Conservation (phyloP, 2,329 filamentous ascomycete genomes). For the Venturiaceae sp. region DNA sequence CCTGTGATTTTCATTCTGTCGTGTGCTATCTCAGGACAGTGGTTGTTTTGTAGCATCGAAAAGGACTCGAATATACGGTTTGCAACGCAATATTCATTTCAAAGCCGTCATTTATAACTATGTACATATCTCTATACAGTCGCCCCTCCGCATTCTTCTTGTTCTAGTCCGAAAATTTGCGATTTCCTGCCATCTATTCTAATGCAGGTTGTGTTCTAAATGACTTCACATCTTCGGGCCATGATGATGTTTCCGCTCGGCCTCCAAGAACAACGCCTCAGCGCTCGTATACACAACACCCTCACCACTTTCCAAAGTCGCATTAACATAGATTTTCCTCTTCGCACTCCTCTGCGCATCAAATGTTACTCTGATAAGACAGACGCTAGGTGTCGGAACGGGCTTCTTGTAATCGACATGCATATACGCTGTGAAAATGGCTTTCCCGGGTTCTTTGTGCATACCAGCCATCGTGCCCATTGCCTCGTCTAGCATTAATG, state of each 20-base stretch:
- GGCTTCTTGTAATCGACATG: not conserved
- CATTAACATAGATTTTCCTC: not conserved
- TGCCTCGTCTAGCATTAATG: not conserved
- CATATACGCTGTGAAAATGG: slow-evolving; percentile 2
- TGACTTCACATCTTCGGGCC: not conserved
- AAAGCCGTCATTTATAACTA: no score
- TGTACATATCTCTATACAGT: no score
- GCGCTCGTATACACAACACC: not conserved
- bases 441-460: not conserved
- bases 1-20: no score
- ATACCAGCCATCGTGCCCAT: not conserved
- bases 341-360: not conserved
- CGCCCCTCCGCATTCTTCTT: no score
- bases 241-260: not conserved
- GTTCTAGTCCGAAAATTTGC: no score
- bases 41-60: no score
- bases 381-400: not conserved
- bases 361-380: not conserved
- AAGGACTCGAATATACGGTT: no score
- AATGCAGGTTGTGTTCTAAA: no score
- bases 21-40: no score
- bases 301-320: not conserved
- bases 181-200: no score
- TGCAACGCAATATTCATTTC: no score
- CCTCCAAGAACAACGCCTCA: not conserved